Percentiles rank a stretch among this genome's conserved stretches.
Conservation (phyloP, 805 yeast species). For the Clavispora carvajalis region DNA sequence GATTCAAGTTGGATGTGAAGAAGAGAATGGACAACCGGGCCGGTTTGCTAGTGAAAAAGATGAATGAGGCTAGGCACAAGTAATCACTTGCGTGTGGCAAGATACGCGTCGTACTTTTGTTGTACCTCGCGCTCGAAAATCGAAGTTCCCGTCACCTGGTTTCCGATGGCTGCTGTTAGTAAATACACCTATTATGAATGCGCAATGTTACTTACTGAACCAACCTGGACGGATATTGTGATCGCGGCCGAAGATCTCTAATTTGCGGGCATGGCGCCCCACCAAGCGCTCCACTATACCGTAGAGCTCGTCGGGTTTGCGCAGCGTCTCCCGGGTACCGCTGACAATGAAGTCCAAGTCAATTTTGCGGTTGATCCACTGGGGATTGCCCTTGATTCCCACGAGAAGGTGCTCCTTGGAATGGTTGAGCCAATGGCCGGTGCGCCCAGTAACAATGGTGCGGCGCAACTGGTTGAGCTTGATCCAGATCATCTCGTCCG, state of each 20-base stretch:
- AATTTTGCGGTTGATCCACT: conserved; percentile 59
- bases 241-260: conserved; percentile 86
- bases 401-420: conserved; percentile 87
- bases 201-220: conserved; percentile 45
- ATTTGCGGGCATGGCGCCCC: conserved; percentile 69
- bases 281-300: conserved; percentile 81
- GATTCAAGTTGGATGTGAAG: conserved; percentile 50
- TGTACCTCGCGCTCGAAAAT: conserved; percentile 56
- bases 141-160: conserved; percentile 60
- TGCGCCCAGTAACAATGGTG: conserved; percentile 90
- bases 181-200: neutral
- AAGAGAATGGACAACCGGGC: conserved; percentile 45
- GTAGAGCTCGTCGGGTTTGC: conserved; percentile 88
- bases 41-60: conserved; percentile 33
- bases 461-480: conserved; percentile 83
- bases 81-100: neutral
- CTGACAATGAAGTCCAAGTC: conserved; percentile 80
- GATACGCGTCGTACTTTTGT: conserved; percentile 24
- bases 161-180: conserved; percentile 54
- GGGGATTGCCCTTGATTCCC: conserved; percentile 77
- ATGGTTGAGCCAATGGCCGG: conserved; percentile 97
- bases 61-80: conserved; percentile 10
- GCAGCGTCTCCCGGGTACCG: conserved; percentile 78
- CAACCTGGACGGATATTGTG: conserved; percentile 87
- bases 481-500: conserved; percentile 85